These are phyloP conservation scores for Dioscorea zingiberensis DNA, from an alignment of 106 monocot genomes.

Conservation along the genomic window DNA sequence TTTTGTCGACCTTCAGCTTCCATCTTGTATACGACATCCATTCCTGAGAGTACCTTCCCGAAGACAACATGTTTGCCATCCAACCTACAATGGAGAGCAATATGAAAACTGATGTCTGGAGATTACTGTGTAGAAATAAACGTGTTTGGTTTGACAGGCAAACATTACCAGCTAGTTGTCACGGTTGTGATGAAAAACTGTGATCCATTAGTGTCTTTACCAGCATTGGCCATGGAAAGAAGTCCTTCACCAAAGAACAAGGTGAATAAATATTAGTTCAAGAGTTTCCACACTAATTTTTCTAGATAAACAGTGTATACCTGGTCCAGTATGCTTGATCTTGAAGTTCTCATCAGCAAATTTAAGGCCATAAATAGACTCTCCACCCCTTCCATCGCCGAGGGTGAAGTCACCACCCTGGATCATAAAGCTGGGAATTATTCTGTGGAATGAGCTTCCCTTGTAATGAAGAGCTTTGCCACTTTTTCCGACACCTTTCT, in stretches of 20 bases:
- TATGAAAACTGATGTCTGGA: too few relatives aligned
- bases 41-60: slow-evolving; percentile 88
- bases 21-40: slow-evolving; percentile 95
- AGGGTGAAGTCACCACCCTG: slow-evolving; percentile 91
- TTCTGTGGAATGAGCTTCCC: slow-evolving; percentile 91
- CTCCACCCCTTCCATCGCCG: slow-evolving; percentile 87
- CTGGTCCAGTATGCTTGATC: slow-evolving; percentile 88
- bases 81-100: slow-evolving; percentile 45
- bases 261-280: not conserved
- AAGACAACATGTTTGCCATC: slow-evolving; percentile 95
- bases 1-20: slow-evolving; percentile 87
- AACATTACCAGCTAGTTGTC: slow-evolving; percentile 71
- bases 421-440: slow-evolving; percentile 95
- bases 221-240: slow-evolving; percentile 95
- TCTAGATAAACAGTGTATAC: slow-evolving; percentile 7
- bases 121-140: too few relatives aligned
- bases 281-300: not conserved
- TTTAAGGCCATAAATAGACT: slow-evolving; percentile 76
- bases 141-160: too few relatives aligned
- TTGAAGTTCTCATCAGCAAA: slow-evolving; percentile 96
- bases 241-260: slow-evolving; percentile 30
- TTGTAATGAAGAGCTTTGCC: slow-evolving; percentile 85
- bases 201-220: slow-evolving; percentile 71
- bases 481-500: slow-evolving; percentile 64
- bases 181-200: slow-evolving; percentile 98